Conservation (phyloP, 148 eudicot species). For the Rhododendron vialii region DNA sequence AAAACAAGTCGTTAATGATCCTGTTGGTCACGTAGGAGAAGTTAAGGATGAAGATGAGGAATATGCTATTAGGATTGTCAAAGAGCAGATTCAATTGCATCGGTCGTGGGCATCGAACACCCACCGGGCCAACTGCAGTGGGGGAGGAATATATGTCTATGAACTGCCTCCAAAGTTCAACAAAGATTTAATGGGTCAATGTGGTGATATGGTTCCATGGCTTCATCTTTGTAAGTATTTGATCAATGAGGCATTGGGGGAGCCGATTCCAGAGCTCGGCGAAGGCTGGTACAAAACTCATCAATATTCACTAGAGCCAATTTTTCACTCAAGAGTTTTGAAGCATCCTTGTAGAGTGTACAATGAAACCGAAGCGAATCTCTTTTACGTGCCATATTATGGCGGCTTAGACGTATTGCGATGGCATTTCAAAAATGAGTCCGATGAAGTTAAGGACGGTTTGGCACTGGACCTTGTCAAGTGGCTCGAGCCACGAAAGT, state of each 20-base stretch:
- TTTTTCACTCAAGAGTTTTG: slow-evolving; percentile 54
- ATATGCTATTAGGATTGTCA: slow-evolving; percentile 28
- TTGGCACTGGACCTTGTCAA: slow-evolving; percentile 46
- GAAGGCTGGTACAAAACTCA: slow-evolving; percentile 71
- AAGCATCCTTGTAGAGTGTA: slow-evolving; percentile 83
- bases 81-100: slow-evolving; percentile 38
- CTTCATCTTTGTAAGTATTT: slow-evolving; percentile 48
- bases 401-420: slow-evolving; percentile 64
- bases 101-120: slow-evolving; percentile 42
- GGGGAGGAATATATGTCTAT: slow-evolving; percentile 65
- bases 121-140: slow-evolving; percentile 33
- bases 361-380: slow-evolving; percentile 48
- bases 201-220: slow-evolving; percentile 54
- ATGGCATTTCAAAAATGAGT: slow-evolving; percentile 67
- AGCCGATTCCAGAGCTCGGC: slow-evolving; percentile 55
- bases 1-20: not conserved
- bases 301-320: slow-evolving; percentile 68
- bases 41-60: slow-evolving; percentile 27
- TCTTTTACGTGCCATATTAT: slow-evolving; percentile 80
- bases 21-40: not conserved
- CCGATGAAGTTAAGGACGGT: slow-evolving; percentile 50
- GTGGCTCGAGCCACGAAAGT: slow-evolving; percentile 44
- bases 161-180: slow-evolving; percentile 76
- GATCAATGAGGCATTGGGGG: slow-evolving; percentile 54
- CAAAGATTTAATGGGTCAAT: slow-evolving; percentile 48